Base-by-base conservation (phyloP, 257 asterid species). In the Penstemon eatonii region DNA sequence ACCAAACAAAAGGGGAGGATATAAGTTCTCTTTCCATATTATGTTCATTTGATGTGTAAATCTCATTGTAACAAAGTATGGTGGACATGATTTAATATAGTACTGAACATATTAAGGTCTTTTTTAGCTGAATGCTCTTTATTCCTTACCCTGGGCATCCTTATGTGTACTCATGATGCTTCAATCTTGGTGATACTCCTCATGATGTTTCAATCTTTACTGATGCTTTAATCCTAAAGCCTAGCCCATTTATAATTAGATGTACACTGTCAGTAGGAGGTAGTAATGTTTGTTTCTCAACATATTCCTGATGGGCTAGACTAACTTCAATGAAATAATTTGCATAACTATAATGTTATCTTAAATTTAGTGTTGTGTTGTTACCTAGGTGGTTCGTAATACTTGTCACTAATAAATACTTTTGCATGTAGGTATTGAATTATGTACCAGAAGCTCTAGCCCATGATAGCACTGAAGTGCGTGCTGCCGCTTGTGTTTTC, bases 401-500 rank as follows among this genome's bases (percentile, higher is more conserved):
- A 68, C 62, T 19, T 43, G 39, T 57, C 8, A 11, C 49, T 67
- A 52, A 52, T 55, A 46, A 70, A 66, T 58, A 37, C 18, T 77
- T 63, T 63, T 78, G 56, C 52, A 60, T 25, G 33, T 82, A 94
- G 99, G 97, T 80, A 18, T 60, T 89, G 66, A 65, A 80, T 69
- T 76, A 66, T 57, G 78, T 87, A 58, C 76, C 73, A 37, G 87
- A 86, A 63, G 89, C 95, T 60, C 77, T 94, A 71, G 76, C 72
- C 70, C 89, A 85, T 72, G 92, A 87, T 71, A 84, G 77, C 64
- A 77, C 88, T 78, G 89, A 91, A 62, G 95, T 94, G 56, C 96
- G 96, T 58, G 78, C 80, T 83, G 99, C 99, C 52, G 87, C 97
- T 67, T 91, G 96, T 81, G 69, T 74, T 72, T 87, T 92, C 63